Percentiles rank a stretch among this genome's conserved stretches.
Conservation (phyloP, 2,329 filamentous ascomycete species). For the Calonectria pauciramosa region DNA sequence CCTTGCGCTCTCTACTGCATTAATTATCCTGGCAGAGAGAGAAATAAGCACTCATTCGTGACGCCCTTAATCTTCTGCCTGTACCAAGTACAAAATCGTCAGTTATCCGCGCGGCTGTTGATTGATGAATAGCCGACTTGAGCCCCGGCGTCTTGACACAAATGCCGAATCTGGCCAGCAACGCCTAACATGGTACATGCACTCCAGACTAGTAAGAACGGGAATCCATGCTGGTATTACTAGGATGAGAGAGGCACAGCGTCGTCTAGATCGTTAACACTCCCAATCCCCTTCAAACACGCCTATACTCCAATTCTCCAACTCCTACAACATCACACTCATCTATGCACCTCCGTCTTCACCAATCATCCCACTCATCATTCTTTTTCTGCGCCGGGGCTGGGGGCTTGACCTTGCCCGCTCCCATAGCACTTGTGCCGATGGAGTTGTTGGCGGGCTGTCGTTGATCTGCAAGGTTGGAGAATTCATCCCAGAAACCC, state of each 20-base stretch:
- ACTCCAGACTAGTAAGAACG: not conserved
- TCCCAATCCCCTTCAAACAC: constrained; percentile 39
- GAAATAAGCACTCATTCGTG: not conserved
- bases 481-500: constrained; percentile 95
- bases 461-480: constrained; percentile 73
- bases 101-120: not conserved
- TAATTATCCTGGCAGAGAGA: not conserved
- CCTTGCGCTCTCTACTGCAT: not conserved
- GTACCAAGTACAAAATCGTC: not conserved
- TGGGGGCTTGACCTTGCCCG: constrained; percentile 57
- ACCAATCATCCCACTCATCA: constrained; percentile 78
- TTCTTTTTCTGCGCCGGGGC: constrained; percentile 55
- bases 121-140: constrained; percentile 23
- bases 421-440: constrained; percentile 72
- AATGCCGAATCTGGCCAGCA: constrained; percentile 22
- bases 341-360: constrained; percentile 39
- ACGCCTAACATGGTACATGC: not conserved
- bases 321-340: constrained; percentile 37
- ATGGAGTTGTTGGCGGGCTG: constrained; percentile 63
- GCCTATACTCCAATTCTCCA: constrained; percentile 48
- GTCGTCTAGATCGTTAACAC: constrained; percentile 29
- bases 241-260: constrained; percentile 23
- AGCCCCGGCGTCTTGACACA: constrained; percentile 17
- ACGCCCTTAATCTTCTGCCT: not conserved
- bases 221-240: constrained; percentile 28